phyloP scores from a whole-genome alignment of 2,329 filamentous ascomycete genomes.

The Thielaviopsis populi region DNA sequence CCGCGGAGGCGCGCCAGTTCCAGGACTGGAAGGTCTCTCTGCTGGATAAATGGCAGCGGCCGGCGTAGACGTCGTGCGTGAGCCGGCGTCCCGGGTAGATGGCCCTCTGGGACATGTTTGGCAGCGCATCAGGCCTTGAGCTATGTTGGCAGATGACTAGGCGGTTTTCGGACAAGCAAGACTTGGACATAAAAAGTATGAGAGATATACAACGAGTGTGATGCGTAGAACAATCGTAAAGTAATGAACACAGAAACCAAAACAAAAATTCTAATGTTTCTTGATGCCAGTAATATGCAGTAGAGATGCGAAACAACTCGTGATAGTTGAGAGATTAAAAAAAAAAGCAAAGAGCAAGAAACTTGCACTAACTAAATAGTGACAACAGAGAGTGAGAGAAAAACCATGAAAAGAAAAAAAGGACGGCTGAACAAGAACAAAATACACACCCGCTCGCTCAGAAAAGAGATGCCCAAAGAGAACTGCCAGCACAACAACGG shows the following conservation, averaged over 20 bases:
- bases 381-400: background rate
- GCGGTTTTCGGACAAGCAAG: background rate
- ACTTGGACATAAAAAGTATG: background rate
- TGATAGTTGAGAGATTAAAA: background rate
- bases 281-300: conserved; percentile 14
- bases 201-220: background rate
- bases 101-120: background rate
- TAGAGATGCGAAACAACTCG: conserved; percentile 7
- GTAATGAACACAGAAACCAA: conserved; percentile 5
- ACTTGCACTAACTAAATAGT: background rate
- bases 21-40: conserved; percentile 54
- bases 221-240: background rate
- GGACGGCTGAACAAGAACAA: background rate
- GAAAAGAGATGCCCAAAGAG: background rate
- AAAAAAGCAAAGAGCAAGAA: conserved; percentile 3
- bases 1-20: conserved; percentile 40
- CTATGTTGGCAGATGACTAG: background rate
- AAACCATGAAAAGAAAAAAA: background rate
- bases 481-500: background rate
- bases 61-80: background rate
- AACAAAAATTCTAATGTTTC: background rate
- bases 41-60: conserved; percentile 33
- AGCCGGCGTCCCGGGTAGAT: background rate
- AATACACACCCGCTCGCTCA: background rate
- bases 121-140: too few species aligned